Evolutionary conservation across 257 asterid species (phyloP), one percentile per base, ranked within the genome.

Genomic region (Przewalskia tangutica): DNA sequence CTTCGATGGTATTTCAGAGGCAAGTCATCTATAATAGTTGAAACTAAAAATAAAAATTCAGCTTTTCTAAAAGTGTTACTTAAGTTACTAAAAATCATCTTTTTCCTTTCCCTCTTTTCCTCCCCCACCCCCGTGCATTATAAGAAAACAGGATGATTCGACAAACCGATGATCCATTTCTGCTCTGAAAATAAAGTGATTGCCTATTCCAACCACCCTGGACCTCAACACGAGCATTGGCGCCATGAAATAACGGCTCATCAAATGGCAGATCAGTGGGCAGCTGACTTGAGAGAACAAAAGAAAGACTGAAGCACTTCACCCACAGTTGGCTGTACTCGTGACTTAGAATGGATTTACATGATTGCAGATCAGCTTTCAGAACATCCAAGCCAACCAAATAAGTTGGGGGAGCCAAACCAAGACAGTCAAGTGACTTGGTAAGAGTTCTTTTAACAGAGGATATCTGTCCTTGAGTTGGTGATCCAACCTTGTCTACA

Each of bases 241-340:
- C 68, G n/a, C 89, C 90, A 86, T 84, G 86, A 81, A 86, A 84
- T 83, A 89, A 87, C 20, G 87, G 88, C 82, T 86, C 92, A 36
- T 79, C 77, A 51, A 81, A 73, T 55, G 76, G 71, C 46, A 54
- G 73, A 66, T 81, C 83, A 14, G 76, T 86, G 14, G 86, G 84
- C 83, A 87, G 85, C 67, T 84, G 83, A 83, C 85, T 87, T 18
- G 92, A 89, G 67, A 87, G 86, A 75, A 87, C 89, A 85, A 89
- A 67, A 79, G 85, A 84, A 67, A 82, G 79, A 79, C 92, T 86
- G 85, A 84, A 89, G 51, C 87, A 84, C 82, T 83, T 89, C 70
- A 73, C 79, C 90, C 88, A 85, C 75, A 82, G 86, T 53, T 85
- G 85, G 40, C 89, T 85, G 75, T 81, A 79, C 64, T 79, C 84